Percentiles rank a stretch among this genome's conserved stretches.
phyloP scores from a whole-genome alignment of 2,329 filamentous ascomycete species.

The Pseudovirgaria hyperparasitica region DNA sequence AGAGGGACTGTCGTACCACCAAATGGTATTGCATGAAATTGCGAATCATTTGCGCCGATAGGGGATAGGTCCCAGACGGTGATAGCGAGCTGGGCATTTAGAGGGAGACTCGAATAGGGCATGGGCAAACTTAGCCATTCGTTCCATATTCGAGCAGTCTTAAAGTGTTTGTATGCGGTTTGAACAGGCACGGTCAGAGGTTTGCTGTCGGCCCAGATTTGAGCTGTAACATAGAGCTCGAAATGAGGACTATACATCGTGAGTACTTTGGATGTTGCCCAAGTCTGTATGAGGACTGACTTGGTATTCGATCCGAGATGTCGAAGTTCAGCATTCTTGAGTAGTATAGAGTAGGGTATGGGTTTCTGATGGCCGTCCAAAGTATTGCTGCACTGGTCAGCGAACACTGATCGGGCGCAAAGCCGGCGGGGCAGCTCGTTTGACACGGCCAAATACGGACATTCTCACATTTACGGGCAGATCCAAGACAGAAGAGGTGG shows the following conservation, averaged over 20 bases:
- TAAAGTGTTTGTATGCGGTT: conserved; percentile 86
- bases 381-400: conserved; percentile 43
- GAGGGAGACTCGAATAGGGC: conserved; percentile 67
- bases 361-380: conserved; percentile 69
- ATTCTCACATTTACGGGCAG: conserved; percentile 55
- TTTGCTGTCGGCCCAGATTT: conserved; percentile 93
- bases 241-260: conserved; percentile 50
- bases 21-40: conserved; percentile 76
- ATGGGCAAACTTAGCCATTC: conserved; percentile 90
- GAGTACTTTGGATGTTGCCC: conserved; percentile 11
- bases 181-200: conserved; percentile 84
- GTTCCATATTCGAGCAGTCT: conserved; percentile 66
- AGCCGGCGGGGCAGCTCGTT: neutral
- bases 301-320: conserved; percentile 79
- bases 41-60: conserved; percentile 53
- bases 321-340: conserved; percentile 66
- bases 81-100: conserved; percentile 74
- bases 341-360: conserved; percentile 62
- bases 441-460: conserved; percentile 30
- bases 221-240: conserved; percentile 84
- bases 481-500: conserved; percentile 71
- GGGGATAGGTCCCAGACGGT: conserved; percentile 93
- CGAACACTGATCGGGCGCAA: conserved; percentile 1
- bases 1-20: conserved; percentile 83
- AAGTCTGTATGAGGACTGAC: conserved; percentile 28